Evolutionary conservation across 352 stramenopile genomes (phyloP), one percentile per base, ranked within the genome.

Genomic region (Hyaloperonospora brassicae): DNA sequence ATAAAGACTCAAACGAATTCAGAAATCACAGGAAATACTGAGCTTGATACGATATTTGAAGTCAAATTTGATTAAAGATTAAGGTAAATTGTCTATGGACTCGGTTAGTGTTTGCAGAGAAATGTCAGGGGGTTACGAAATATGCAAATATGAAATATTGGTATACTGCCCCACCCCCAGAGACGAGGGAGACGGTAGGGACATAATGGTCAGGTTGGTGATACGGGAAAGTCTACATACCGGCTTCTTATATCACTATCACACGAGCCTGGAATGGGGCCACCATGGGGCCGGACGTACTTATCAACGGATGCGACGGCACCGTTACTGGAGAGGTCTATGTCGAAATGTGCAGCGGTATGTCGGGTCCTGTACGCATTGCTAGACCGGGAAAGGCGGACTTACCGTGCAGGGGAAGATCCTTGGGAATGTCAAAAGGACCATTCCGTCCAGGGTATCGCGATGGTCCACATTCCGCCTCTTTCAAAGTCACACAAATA

Each of bases 11-110:
- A 13, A 42, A 57, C 21, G 42, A 22, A 17, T 41, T 57, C 10
- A 9, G 43, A 9, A 23, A 6, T 21, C 50, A 1, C 51, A 57
- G 17, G 31, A 57, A n/a, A 41, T 50, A 14, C 41, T 46, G 31
- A 50, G 24, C 41, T 44, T 8, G 34, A 40, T 1, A 12, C 21
- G 14, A 8, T 4, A 34, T 34, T 34, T 34, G 46, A 57, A 57
- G 42, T 12, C 31, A 12, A 51, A 47, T 27, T 25, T 57, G 22
- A 24, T 17, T 7, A 21, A n/a, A 48, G 42, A 43, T 6, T 43
- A 14, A 14, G 13, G 2, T 22, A 14, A 22, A 2, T 14, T 43
- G 38, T 22, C 38, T 17, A 7, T 43, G 38, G 38, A 43, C 2
- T 22, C 13, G 1, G 38, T 9, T 43, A 14, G 9, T 21, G 8